These are phyloP conservation scores for Fusarium sp. DNA, from an alignment of 2,329 filamentous ascomycete genomes.

Conservation along the genomic window DNA sequence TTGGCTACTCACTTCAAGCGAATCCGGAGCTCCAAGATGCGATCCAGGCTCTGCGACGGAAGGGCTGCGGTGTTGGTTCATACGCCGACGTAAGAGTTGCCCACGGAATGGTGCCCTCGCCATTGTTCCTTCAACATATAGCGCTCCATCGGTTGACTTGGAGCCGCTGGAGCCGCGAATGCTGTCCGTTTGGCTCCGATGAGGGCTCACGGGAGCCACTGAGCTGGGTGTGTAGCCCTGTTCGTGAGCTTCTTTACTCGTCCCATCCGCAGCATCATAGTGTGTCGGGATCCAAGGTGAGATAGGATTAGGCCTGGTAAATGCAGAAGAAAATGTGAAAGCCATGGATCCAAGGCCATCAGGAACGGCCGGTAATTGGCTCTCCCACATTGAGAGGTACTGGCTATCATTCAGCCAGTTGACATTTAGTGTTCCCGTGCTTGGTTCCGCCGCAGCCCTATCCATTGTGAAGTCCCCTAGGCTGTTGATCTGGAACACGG, in stretches of 20 bases:
- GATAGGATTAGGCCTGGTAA: not conserved
- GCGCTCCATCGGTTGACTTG: conserved; percentile 14
- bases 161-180: conserved; percentile 5
- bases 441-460: not conserved
- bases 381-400: conserved; percentile 15
- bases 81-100: not conserved
- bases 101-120: conserved; percentile 30
- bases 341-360: conserved; percentile 14
- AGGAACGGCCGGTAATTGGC: conserved; percentile 1
- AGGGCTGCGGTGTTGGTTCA: not conserved
- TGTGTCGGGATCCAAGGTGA: conserved; percentile 8
- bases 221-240: not conserved
- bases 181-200: not conserved
- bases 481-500: conserved; percentile 13
- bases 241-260: not conserved
- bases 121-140: conserved; percentile 23
- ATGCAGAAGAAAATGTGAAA: conserved; percentile 10
- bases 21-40: not conserved
- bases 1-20: not conserved
- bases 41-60: not conserved
- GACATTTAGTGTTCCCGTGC: not conserved
- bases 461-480: conserved; percentile 1
- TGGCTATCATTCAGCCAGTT: conserved; percentile 25
- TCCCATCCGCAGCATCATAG: not conserved
- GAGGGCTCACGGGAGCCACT: not conserved